Base-by-base conservation (phyloP, 2,329 filamentous ascomycete genomes). In the Talaromyces funiculosus region DNA sequence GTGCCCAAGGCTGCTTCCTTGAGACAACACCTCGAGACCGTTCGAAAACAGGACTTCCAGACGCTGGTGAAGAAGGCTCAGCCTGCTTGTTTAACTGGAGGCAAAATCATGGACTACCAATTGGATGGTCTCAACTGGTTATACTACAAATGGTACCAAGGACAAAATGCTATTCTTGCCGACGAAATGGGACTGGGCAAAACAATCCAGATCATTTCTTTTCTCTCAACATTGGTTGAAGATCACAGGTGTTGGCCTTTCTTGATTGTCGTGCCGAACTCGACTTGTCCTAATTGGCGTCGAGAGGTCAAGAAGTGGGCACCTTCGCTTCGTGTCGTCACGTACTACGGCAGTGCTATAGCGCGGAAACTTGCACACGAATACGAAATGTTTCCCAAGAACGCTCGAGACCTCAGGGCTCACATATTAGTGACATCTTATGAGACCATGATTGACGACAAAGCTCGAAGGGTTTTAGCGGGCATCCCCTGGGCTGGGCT, bases 141-240 rank as follows among this genome's bases (percentile, higher is more conserved):
- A 2, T 87, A 96, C 62, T 92, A 90, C 72, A 94, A 94, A 70
- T 97, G 90, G 80, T 89, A 92, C 68, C 81, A 84, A 55, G 82
- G 87, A 66, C 87, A 90, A 69, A 97, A 94, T 68, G 89, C 92
- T 29, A 93, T 97, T 61, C 83, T 97, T 6, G 94, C 94, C 0
- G 94, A 99, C 70, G 94, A 99, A 71, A 99, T 99, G 94, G 94
- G 94, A 42, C 84, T 99, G 1, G 94, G 94, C 33, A 99, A 99
- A 78, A 99, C 94, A 0, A 90, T 99, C 33, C 94, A 99, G 72
- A 86, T 97, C 57, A 89, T 97, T 62, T 85, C 87, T 2, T 84
- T 96, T 64, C 82, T 97, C 62, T 86, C 90, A 1, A 86, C 88
- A 0, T 76, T 97, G 38, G 81, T 88, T 24, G 82, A 88, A 63